These are phyloP conservation scores for Rugonectria rugulosa DNA, from an alignment of 2,329 filamentous ascomycete genomes.

Conservation along the genomic window DNA sequence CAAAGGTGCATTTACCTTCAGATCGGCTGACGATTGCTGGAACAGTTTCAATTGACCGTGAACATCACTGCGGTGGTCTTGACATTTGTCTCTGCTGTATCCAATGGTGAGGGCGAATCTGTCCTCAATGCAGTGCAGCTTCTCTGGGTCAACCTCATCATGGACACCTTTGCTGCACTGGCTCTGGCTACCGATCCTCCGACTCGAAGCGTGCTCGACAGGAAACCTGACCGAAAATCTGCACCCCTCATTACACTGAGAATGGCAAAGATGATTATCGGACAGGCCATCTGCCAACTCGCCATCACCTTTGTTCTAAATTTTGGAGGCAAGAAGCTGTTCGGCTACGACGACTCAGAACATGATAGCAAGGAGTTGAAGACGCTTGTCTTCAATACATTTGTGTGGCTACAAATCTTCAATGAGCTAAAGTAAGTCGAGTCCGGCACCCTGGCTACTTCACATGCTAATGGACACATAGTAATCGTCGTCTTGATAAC, in stretches of 20 bases:
- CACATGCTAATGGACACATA: conserved; percentile 64
- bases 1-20: background rate
- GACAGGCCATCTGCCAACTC: conserved; percentile 68
- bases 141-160: conserved; percentile 70
- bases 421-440: conserved; percentile 72
- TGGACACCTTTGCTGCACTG: conserved; percentile 70
- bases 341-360: conserved; percentile 50
- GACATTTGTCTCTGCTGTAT: conserved; percentile 65
- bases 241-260: conserved; percentile 75
- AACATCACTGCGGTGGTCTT: conserved; percentile 68
- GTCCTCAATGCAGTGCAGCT: conserved; percentile 68
- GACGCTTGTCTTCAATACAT: conserved; percentile 73
- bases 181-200: conserved; percentile 71
- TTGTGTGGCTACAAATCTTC: conserved; percentile 78
- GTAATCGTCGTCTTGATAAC: conserved; percentile 77
- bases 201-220: conserved; percentile 63
- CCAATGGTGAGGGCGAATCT: conserved; percentile 56
- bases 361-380: conserved; percentile 50
- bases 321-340: conserved; percentile 65
- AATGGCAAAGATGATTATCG: conserved; percentile 72
- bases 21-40: background rate
- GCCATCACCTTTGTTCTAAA: conserved; percentile 65
- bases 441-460: conserved; percentile 55
- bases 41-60: conserved; percentile 67
- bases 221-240: conserved; percentile 65